These are phyloP conservation scores for Pyrenophora tritici-repentis DNA, from an alignment of 2,329 filamentous ascomycete genomes.

Conservation along the genomic window DNA sequence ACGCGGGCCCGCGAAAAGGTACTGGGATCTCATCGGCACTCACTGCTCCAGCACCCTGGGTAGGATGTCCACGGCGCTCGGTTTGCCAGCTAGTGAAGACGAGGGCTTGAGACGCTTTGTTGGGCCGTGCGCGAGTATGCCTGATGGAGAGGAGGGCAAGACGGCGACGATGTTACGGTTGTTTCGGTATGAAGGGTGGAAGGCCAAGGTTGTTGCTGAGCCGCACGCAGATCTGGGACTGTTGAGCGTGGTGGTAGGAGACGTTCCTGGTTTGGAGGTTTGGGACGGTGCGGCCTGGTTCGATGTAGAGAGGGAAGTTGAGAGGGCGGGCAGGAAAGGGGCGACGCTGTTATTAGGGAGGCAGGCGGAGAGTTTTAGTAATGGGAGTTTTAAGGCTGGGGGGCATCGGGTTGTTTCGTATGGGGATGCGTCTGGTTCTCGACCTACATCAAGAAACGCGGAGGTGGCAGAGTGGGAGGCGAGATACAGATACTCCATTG, in stretches of 20 bases:
- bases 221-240: constrained; percentile 45
- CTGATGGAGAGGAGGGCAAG: constrained; percentile 25
- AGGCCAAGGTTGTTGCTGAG: constrained; percentile 44
- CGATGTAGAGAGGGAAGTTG: constrained; percentile 36
- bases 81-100: constrained; percentile 15
- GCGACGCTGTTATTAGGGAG: constrained; percentile 40
- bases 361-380: constrained; percentile 37
- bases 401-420: constrained; percentile 46
- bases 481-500: constrained; percentile 43
- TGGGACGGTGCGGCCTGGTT: constrained; percentile 37
- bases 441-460: too few relatives aligned
- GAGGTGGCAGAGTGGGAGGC: not conserved
- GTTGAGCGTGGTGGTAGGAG: constrained; percentile 40
- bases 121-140: constrained; percentile 31
- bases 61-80: constrained; percentile 30
- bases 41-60: constrained; percentile 33
- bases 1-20: constrained; percentile 33
- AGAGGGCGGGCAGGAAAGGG: constrained; percentile 12
- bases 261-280: constrained; percentile 46
- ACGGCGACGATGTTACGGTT: constrained; percentile 46
- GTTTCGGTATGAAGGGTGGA: constrained; percentile 45
- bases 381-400: constrained; percentile 38
- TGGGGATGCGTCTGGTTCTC: constrained; percentile 8
- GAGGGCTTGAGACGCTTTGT: constrained; percentile 33
- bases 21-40: constrained; percentile 41